Evolutionary conservation across 306 rosid species (phyloP).

Genomic region (Trifolium pratense): DNA sequence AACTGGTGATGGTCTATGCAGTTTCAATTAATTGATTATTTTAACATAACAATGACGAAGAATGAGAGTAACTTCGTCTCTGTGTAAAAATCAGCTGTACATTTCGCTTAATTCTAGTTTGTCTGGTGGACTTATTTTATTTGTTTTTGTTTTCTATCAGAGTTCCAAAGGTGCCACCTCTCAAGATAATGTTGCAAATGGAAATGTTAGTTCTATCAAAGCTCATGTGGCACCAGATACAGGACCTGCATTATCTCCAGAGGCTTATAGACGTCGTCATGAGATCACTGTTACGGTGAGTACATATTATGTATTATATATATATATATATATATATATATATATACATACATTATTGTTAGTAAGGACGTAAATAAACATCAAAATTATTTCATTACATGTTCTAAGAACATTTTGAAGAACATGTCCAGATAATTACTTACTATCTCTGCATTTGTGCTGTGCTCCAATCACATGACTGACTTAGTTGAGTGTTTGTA

Average conservation of each 20-base stretch:
- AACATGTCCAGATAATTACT: conserved; percentile 11
- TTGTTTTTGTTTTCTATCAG: conserved; percentile 52
- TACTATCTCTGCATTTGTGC: conserved; percentile 10
- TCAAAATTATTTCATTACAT: background rate
- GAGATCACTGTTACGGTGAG: conserved; percentile 87
- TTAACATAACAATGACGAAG: conserved; percentile 3
- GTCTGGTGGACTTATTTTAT: conserved; percentile 8
- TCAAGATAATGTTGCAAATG: conserved; percentile 53
- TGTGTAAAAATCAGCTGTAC: background rate
- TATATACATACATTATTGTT: conserved; percentile 33
- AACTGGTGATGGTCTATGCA: background rate
- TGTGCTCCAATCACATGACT: conserved; percentile 23
- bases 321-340: background rate
- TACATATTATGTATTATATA: conserved; percentile 18
- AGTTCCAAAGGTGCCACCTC: conserved; percentile 62
- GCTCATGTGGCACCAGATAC: conserved; percentile 61
- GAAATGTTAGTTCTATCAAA: conserved; percentile 57
- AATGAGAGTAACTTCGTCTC: background rate
- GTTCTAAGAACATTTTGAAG: background rate
- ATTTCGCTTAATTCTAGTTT: conserved; percentile 3
- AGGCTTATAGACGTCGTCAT: conserved; percentile 79
- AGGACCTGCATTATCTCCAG: conserved; percentile 74
- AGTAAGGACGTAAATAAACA: conserved; percentile 15
- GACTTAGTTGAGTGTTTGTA: background rate
- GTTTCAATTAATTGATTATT: background rate